phyloP scores from a whole-genome alignment of 257 asterid species.

The Ajuga chamaepitys region DNA sequence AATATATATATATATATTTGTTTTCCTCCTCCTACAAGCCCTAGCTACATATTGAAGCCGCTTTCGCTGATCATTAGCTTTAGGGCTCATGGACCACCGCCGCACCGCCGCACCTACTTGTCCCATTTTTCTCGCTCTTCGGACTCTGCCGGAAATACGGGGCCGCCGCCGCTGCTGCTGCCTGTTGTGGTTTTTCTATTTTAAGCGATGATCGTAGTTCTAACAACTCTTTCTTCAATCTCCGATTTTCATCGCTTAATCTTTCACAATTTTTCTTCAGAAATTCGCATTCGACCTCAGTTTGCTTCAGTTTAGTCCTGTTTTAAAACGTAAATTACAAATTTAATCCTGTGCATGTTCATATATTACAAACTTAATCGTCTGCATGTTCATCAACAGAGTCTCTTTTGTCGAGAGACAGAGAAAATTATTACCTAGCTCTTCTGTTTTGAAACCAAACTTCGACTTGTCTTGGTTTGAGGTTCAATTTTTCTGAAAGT shows the following conservation, averaged over 20 bases:
- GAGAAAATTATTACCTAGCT: slow-evolving; percentile 37
- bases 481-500: slow-evolving; percentile 51
- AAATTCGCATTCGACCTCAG: slow-evolving; percentile 58
- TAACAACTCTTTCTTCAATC: slow-evolving; percentile 48
- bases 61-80: slow-evolving; percentile 18
- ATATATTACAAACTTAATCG: no score
- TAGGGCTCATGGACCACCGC: slow-evolving; percentile 29
- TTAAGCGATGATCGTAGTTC: slow-evolving; percentile 38
- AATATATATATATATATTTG: not conserved
- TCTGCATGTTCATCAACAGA: not conserved
- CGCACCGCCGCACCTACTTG: slow-evolving; percentile 28
- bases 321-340: not conserved
- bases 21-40: slow-evolving; percentile 23
- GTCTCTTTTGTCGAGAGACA: not conserved
- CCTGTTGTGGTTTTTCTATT: slow-evolving; percentile 7
- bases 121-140: slow-evolving; percentile 17
- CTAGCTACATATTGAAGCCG: slow-evolving; percentile 25
- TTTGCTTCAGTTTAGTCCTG: slow-evolving; percentile 85
- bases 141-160: slow-evolving; percentile 12
- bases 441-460: slow-evolving; percentile 84
- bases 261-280: slow-evolving; percentile 59
- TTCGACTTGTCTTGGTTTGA: slow-evolving; percentile 66
- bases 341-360: not conserved
- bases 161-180: not conserved
- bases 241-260: slow-evolving; percentile 44